phyloP scores from a whole-genome alignment of 495 filamentous ascomycete genomes.

The Aspergillus heteromorphus region DNA sequence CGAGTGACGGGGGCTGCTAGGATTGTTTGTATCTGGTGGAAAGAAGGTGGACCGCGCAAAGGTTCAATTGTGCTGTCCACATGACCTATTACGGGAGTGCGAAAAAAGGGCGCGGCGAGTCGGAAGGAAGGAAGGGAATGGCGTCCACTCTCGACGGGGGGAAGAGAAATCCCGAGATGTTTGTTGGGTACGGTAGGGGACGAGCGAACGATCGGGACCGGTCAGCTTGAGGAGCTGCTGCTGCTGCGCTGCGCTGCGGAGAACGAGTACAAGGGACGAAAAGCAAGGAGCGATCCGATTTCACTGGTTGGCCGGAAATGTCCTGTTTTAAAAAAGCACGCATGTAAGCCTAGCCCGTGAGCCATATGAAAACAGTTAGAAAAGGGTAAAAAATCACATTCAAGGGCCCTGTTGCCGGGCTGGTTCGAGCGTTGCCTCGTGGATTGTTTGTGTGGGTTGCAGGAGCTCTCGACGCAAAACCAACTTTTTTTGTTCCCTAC shows the following conservation, averaged over 20 bases:
- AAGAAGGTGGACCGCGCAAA: slow-evolving; percentile 19
- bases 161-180: background rate
- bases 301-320: background rate
- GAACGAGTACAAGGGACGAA: background rate
- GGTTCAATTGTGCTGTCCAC: slow-evolving; percentile 12
- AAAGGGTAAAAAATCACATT: background rate
- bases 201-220: background rate
- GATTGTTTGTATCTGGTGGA: slow-evolving; percentile 6
- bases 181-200: background rate
- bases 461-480: background rate
- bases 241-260: no score
- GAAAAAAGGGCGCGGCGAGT: background rate
- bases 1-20: background rate
- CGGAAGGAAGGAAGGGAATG: background rate
- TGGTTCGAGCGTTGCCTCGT: background rate
- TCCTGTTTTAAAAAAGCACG: background rate
- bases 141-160: background rate
- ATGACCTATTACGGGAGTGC: slow-evolving; percentile 16
- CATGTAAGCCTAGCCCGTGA: no score
- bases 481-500: slow-evolving; percentile 4
- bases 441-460: background rate
- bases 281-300: background rate
- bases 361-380: background rate
- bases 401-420: background rate
- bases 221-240: background rate